These are phyloP conservation scores for Endocarpon pusillum DNA, from an alignment of 495 filamentous ascomycete species.

Conservation along the genomic window DNA sequence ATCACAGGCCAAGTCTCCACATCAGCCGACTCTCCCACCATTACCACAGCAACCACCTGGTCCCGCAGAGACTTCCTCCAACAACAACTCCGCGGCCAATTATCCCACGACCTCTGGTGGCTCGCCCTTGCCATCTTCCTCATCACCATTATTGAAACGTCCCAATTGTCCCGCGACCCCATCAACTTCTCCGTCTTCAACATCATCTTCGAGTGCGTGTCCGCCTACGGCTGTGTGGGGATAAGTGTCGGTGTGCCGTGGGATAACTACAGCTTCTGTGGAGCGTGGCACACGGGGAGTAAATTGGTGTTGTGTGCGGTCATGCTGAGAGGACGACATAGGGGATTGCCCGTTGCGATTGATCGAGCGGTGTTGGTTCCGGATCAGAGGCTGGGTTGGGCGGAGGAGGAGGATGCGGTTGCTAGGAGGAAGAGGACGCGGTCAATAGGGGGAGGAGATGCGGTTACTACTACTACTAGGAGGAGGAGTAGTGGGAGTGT, in stretches of 20 bases:
- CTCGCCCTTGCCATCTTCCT: constrained; percentile 55
- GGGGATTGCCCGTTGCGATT: constrained; percentile 66
- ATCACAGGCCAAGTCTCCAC: no score
- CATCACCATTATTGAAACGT: constrained; percentile 57
- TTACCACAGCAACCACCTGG: constrained; percentile 7
- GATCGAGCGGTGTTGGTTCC: constrained; percentile 65
- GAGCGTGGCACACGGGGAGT: constrained; percentile 50
- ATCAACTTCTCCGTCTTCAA: constrained; percentile 65
- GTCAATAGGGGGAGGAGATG: no score
- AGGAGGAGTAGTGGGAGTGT: not conserved
- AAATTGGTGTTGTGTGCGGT: constrained; percentile 66
- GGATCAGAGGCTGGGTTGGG: constrained; percentile 34
- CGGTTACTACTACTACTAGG: not conserved
- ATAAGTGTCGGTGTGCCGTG: constrained; percentile 56
- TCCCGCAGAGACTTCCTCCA: constrained; percentile 34
- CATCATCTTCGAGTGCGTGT: constrained; percentile 70
- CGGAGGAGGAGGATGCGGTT: constrained; percentile 43
- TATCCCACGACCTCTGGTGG: constrained; percentile 81
- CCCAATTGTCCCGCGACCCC: constrained; percentile 46
- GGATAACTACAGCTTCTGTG: constrained; percentile 53
- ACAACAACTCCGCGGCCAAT: constrained; percentile 56
- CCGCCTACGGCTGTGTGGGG: constrained; percentile 73
- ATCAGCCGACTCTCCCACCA: no score
- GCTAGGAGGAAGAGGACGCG: constrained; percentile 25
- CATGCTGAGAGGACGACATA: constrained; percentile 62